Evolutionary conservation across 164 flowering plant species (phyloP).

Genomic region (Dillenia suffruticosa): DNA sequence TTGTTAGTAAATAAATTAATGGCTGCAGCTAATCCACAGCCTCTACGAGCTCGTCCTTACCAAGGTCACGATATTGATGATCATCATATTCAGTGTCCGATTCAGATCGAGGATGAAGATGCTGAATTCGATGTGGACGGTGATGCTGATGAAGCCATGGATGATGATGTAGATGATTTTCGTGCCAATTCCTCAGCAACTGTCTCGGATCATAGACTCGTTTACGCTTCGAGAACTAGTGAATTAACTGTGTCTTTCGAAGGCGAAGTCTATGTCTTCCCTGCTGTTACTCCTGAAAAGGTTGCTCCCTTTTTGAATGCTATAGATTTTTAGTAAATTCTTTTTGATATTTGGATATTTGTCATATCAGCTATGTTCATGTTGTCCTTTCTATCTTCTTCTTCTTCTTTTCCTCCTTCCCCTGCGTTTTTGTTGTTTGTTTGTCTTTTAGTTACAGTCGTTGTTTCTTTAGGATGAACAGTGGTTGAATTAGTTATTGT

Average conservation of each 20-base stretch:
- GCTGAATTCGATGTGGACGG: conserved; percentile 25
- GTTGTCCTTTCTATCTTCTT: too few relatives aligned
- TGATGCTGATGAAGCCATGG: conserved; percentile 14
- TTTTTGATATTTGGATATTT: not conserved
- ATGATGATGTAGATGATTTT: conserved; percentile 28
- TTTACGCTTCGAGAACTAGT: conserved; percentile 39
- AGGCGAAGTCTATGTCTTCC: conserved; percentile 66
- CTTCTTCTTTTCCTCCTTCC: too few relatives aligned
- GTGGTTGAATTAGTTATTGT: too few relatives aligned
- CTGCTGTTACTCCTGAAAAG: conserved; percentile 67
- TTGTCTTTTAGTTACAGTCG: too few relatives aligned
- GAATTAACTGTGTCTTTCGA: conserved; percentile 63
- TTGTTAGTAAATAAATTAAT: conserved; percentile 6
- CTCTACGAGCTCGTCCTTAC: conserved; percentile 26
- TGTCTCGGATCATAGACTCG: conserved; percentile 13
- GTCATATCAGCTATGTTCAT: too few relatives aligned
- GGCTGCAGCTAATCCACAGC: conserved; percentile 28
- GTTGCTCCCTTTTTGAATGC: conserved; percentile 10
- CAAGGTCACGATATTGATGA: conserved; percentile 10
- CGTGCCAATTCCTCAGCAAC: conserved; percentile 14
- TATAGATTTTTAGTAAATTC: not conserved
- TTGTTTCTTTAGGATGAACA: too few relatives aligned
- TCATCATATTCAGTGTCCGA: conserved; percentile 15
- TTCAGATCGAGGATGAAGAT: conserved; percentile 32
- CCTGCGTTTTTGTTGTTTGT: not conserved